Evolutionary conservation across 306 rosid species (phyloP).

Genomic region (Rubus parviflorus): DNA sequence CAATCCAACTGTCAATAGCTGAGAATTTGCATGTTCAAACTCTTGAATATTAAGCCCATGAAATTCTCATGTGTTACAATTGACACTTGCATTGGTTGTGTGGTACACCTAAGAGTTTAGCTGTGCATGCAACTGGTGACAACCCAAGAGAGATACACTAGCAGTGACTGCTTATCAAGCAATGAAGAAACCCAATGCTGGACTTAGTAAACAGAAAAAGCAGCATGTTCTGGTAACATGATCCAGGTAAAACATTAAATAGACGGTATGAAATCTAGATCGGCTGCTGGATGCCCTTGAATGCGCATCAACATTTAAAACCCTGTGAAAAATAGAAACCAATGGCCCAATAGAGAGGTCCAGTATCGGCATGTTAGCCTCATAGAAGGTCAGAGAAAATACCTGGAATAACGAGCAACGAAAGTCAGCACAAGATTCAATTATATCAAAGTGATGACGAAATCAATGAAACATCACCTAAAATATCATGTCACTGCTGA

Average conservation of each 20-base stretch:
- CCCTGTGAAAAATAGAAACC: slow-evolving; percentile 90
- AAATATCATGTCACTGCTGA: neutral
- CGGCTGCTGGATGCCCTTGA: slow-evolving; percentile 34
- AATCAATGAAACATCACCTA: slow-evolving; percentile 2
- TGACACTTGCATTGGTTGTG: no score
- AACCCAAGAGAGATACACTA: slow-evolving; percentile 5
- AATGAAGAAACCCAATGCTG: slow-evolving; percentile 13
- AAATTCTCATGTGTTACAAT: no score
- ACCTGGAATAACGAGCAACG: slow-evolving; percentile 90
- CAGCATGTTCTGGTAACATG: neutral
- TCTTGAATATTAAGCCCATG: no score
- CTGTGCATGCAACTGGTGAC: neutral
- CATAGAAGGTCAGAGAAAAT: slow-evolving; percentile 98
- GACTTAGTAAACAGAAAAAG: slow-evolving; percentile 3
- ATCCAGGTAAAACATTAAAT: slow-evolving; percentile 25
- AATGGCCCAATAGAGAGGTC: slow-evolving; percentile 79
- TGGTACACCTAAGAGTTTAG: no score
- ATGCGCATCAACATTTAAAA: slow-evolving; percentile 43
- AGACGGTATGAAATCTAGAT: slow-evolving; percentile 34
- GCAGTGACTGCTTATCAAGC: neutral
- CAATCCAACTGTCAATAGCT: no score
- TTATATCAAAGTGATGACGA: neutral
- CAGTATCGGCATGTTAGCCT: slow-evolving; percentile 82
- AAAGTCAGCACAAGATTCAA: slow-evolving; percentile 51
- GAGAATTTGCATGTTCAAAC: no score